phyloP scores from a whole-genome alignment of 2,329 filamentous ascomycete genomes.

The Neopestalotiopsis sp. region DNA sequence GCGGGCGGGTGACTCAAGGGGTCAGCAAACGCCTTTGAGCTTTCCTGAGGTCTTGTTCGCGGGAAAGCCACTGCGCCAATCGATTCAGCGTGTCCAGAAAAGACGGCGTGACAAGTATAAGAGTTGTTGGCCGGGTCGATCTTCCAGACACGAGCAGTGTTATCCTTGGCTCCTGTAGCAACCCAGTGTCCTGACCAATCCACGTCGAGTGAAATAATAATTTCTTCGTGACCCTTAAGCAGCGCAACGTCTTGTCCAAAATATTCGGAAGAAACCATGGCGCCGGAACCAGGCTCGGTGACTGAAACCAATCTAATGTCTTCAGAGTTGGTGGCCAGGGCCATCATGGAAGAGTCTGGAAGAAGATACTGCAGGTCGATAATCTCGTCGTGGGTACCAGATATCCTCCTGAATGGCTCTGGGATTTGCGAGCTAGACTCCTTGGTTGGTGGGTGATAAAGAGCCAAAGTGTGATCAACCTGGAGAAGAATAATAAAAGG shows the following conservation, averaged over 20 bases:
- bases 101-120: constrained; percentile 79
- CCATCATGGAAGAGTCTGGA: constrained; percentile 79
- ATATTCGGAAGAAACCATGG: constrained; percentile 55
- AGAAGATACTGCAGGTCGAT: constrained; percentile 92
- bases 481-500: constrained; percentile 82
- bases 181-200: constrained; percentile 99
- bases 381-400: constrained; percentile 96
- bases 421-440: constrained; percentile 43
- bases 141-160: constrained; percentile 89
- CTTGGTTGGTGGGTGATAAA: constrained; percentile 64
- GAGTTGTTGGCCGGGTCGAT: constrained; percentile 78
- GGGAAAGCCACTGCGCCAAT: constrained; percentile 88
- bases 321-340: constrained; percentile 93
- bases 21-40: constrained; percentile 72
- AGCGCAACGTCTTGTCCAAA: constrained; percentile 90
- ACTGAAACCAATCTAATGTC: constrained; percentile 88
- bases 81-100: constrained; percentile 93
- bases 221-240: constrained; percentile 90
- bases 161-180: constrained; percentile 95
- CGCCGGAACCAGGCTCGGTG: constrained; percentile 42
- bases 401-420: constrained; percentile 76
- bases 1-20: constrained; percentile 81
- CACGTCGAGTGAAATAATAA: constrained; percentile 91
- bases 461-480: constrained; percentile 83
- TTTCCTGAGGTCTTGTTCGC: constrained; percentile 68